A percentile compares a stretch with the other conserved stretches of the same genome.
Conservation (phyloP, 1,284 basidiomycete species). For the Puccinia triticina region DNA sequence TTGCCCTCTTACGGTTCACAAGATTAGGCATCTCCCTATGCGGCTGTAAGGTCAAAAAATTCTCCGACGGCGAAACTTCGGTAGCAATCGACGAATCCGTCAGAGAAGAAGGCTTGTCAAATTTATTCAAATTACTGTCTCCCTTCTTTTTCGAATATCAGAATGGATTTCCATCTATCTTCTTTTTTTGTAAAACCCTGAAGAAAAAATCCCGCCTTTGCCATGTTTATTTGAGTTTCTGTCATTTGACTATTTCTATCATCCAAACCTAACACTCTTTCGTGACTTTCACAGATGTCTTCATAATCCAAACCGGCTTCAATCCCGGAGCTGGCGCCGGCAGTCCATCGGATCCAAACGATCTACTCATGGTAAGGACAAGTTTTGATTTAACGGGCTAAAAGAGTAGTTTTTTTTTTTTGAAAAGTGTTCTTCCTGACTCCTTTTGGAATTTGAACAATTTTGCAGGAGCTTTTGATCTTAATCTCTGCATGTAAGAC, state of each 20-base stretch:
- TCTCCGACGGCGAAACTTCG: slow-evolving; percentile 82
- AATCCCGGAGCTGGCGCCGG: slow-evolving; percentile 56
- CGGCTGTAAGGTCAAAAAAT: slow-evolving; percentile 88
- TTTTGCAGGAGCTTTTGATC: slow-evolving; percentile 63
- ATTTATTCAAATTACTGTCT: neutral
- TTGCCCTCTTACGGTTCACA: slow-evolving; percentile 52
- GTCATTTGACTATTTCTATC: no score
- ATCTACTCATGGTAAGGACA: slow-evolving; percentile 67
- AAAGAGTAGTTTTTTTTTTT: neutral
- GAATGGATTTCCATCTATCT: no score
- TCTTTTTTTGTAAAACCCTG: no score
- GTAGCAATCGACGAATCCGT: slow-evolving; percentile 74
- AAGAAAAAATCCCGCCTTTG: no score
- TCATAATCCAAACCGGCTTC: slow-evolving; percentile 75
- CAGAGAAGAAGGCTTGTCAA: slow-evolving; percentile 72
- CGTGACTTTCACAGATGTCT: slow-evolving; percentile 68
- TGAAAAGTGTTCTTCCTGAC: neutral
- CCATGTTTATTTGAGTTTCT: no score
- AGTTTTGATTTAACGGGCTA: no score
- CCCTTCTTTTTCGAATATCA: neutral
- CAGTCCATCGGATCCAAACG: slow-evolving; percentile 58
- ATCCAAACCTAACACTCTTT: neutral
- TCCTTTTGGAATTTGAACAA: neutral
- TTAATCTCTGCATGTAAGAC: slow-evolving; percentile 87
- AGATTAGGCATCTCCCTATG: slow-evolving; percentile 90